phyloP scores from a whole-genome alignment of 495 filamentous ascomycete genomes.

The Chaetomium tenue region DNA sequence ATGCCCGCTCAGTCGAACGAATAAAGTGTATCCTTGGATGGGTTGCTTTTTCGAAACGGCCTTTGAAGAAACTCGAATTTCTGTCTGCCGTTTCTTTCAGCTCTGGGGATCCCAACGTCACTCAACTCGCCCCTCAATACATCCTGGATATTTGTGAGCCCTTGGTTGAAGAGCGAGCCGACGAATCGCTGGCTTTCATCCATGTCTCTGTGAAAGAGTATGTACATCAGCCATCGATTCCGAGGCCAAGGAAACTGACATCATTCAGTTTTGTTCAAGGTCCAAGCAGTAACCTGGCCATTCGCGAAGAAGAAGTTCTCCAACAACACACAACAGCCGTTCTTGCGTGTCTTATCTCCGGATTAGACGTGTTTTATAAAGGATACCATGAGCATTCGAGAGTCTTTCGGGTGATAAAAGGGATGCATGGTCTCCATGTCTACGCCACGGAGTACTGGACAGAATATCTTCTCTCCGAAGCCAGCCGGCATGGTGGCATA shows the following conservation, averaged over 20 bases:
- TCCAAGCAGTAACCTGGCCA: slow-evolving; percentile 1
- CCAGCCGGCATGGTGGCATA: slow-evolving; percentile 2
- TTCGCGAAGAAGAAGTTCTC: slow-evolving; percentile 1
- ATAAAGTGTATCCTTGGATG: background rate
- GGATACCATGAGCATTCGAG: background rate
- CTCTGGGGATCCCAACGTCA: background rate
- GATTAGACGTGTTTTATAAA: background rate
- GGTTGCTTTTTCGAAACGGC: slow-evolving; percentile 2
- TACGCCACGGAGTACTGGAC: slow-evolving; percentile 7
- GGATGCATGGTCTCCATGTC: slow-evolving; percentile 4
- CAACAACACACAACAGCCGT: background rate
- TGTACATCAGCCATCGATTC: background rate
- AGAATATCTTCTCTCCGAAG: slow-evolving; percentile 4
- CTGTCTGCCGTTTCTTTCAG: background rate
- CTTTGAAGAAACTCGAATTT: background rate
- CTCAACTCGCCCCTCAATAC: background rate
- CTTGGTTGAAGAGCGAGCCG: background rate
- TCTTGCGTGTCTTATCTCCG: slow-evolving; percentile 2
- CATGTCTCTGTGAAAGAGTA: slow-evolving; percentile 7
- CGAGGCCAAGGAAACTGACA: background rate
- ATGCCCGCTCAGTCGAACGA: background rate
- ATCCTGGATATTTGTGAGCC: slow-evolving; percentile 5
- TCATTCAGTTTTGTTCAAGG: background rate
- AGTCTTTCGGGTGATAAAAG: background rate
- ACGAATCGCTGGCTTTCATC: background rate